A percentile compares a stretch with the other conserved stretches of the same genome.
Conservation (phyloP, 1,284 basidiomycete genomes). For the Schizophyllum commune region DNA sequence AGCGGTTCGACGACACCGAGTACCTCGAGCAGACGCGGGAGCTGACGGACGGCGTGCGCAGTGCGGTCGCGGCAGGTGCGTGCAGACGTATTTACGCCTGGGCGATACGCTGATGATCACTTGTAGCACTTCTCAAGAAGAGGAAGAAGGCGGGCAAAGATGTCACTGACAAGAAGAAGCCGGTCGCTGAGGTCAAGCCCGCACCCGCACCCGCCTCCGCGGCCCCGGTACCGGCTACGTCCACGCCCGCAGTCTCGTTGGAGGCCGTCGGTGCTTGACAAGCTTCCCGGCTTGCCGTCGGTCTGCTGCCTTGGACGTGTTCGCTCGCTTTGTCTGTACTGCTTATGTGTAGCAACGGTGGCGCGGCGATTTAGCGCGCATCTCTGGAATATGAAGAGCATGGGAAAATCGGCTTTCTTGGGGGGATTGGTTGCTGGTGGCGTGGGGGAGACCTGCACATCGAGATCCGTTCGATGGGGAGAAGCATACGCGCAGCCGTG, state of each 20-base stretch:
- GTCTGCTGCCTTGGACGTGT: not conserved
- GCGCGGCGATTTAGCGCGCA: too few relatives aligned
- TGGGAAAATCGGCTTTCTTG: too few relatives aligned
- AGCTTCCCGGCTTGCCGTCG: not conserved
- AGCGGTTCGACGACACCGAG: slow-evolving; percentile 87
- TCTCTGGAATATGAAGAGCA: too few relatives aligned
- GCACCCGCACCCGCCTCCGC: not conserved
- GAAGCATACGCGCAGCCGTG: too few relatives aligned
- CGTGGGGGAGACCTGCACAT: too few relatives aligned
- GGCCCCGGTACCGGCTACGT: not conserved
- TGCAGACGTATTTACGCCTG: slow-evolving; percentile 1
- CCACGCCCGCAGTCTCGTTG: not conserved
- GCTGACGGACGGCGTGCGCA: slow-evolving; percentile 89
- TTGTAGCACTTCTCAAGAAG: slow-evolving; percentile 69
- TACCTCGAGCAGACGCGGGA: slow-evolving; percentile 91
- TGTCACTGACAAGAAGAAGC: not conserved
- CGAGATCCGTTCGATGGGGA: too few relatives aligned
- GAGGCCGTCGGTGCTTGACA: not conserved
- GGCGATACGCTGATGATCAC: not conserved
- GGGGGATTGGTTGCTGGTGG: too few relatives aligned
- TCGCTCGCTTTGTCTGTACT: not conserved
- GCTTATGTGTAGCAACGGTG: not conserved
- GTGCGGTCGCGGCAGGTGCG: slow-evolving; percentile 77
- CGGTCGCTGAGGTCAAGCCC: not conserved
- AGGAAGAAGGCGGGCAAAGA: slow-evolving; percentile 72